These are phyloP conservation scores for Solanum acaule DNA, from an alignment of 257 asterid genomes.

Conservation along the genomic window DNA sequence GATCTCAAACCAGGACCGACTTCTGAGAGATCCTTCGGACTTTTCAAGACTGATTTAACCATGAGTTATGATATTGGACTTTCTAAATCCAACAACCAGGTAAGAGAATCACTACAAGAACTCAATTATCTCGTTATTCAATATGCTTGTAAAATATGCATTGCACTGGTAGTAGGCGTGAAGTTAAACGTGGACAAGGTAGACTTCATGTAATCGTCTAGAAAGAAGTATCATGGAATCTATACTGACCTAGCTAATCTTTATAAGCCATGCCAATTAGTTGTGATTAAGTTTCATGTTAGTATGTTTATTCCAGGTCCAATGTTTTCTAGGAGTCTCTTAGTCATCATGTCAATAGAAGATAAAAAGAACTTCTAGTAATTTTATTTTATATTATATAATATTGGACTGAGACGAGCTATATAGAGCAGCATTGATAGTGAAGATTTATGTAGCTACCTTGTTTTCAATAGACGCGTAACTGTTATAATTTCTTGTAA, in stretches of 20 bases:
- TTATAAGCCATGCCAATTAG: neutral
- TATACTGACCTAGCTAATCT: neutral
- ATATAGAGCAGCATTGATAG: neutral
- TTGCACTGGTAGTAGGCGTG: neutral
- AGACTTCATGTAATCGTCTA: neutral
- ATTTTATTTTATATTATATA: neutral
- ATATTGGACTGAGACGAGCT: neutral
- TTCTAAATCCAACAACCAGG: conserved; percentile 35
- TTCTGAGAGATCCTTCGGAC: conserved; percentile 64
- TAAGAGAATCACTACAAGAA: conserved; percentile 2
- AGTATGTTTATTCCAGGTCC: neutral
- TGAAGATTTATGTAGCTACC: neutral
- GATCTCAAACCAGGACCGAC: conserved; percentile 63
- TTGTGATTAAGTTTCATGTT: neutral
- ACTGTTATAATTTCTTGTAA: neutral
- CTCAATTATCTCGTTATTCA: neutral
- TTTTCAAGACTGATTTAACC: conserved; percentile 51
- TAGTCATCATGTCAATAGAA: neutral
- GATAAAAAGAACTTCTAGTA: neutral
- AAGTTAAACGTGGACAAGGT: neutral
- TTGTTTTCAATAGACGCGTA: neutral
- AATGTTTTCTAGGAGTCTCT: neutral
- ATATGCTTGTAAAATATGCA: neutral
- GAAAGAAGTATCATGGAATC: neutral
- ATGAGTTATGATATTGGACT: conserved; percentile 46